Conservation (phyloP, 164 flowering plant species). For the Saururus chinensis region DNA sequence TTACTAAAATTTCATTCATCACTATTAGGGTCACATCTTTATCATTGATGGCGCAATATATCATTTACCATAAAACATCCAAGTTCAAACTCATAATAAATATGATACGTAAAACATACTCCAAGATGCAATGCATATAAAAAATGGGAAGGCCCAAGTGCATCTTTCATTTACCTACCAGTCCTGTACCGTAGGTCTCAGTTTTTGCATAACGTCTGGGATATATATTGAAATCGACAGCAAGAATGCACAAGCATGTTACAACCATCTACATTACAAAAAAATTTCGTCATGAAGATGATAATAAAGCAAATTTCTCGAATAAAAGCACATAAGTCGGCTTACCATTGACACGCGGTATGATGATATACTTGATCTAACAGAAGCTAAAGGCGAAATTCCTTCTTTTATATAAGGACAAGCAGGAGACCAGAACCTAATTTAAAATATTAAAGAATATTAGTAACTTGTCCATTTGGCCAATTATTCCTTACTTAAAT, state of each 20-base stretch:
- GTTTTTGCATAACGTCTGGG: constrained; percentile 94
- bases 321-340: background rate
- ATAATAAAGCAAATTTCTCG: background rate
- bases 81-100: background rate
- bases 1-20: no score
- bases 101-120: background rate
- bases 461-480: no score
- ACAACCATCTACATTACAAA: constrained; percentile 52
- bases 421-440: constrained; percentile 25
- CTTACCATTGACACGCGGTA: constrained; percentile 70
- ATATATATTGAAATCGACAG: constrained; percentile 86
- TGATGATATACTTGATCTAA: constrained; percentile 47
- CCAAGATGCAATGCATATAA: background rate
- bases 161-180: constrained; percentile 35
- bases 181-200: constrained; percentile 82
- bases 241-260: constrained; percentile 82
- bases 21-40: no score
- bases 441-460: no score
- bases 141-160: background rate
- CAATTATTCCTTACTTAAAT: background rate
- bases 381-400: constrained; percentile 10
- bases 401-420: constrained; percentile 16
- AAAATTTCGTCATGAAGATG: constrained; percentile 1
- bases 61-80: no score
- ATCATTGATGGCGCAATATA: no score